These are phyloP conservation scores for Coffea canephora DNA, from an alignment of 257 asterid species.

Conservation along the genomic window DNA sequence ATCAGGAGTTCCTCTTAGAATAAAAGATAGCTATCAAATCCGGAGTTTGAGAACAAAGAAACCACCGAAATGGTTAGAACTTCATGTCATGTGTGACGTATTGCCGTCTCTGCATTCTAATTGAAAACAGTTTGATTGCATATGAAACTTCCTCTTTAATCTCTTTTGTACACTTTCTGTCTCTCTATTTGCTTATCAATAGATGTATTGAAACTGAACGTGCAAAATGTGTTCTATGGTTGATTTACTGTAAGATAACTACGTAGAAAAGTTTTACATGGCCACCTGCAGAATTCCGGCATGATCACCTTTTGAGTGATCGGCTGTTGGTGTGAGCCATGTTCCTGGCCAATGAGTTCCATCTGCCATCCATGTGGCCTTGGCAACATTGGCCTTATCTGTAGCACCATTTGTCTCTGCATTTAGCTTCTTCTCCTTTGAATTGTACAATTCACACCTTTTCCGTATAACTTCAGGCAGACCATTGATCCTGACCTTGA, in stretches of 20 bases:
- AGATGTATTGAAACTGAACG: too few species aligned
- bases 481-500: constrained; percentile 91
- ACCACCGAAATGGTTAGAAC: not conserved
- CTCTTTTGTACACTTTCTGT: too few species aligned
- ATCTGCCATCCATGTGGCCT: constrained; percentile 98
- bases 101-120: not conserved
- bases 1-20: not conserved
- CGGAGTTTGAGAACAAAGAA: not conserved
- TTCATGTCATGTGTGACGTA: not conserved
- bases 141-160: too few species aligned
- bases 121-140: too few species aligned
- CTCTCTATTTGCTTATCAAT: too few species aligned
- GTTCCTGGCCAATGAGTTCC: constrained; percentile 99
- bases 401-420: constrained; percentile 49
- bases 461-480: constrained; percentile 69
- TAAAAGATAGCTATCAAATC: not conserved
- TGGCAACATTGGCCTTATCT: constrained; percentile 36
- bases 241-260: not conserved
- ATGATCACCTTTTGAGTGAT: constrained; percentile 87
- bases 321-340: constrained; percentile 58
- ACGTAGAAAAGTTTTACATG: not conserved
- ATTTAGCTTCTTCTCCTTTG: constrained; percentile 44
- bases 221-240: too few species aligned
- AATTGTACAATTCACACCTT: constrained; percentile 68
- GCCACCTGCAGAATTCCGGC: constrained; percentile 86